Evolutionary conservation across 202 grass and related monocot species (phyloP).

Genomic region (Bolboschoenoplectus hybrid): DNA sequence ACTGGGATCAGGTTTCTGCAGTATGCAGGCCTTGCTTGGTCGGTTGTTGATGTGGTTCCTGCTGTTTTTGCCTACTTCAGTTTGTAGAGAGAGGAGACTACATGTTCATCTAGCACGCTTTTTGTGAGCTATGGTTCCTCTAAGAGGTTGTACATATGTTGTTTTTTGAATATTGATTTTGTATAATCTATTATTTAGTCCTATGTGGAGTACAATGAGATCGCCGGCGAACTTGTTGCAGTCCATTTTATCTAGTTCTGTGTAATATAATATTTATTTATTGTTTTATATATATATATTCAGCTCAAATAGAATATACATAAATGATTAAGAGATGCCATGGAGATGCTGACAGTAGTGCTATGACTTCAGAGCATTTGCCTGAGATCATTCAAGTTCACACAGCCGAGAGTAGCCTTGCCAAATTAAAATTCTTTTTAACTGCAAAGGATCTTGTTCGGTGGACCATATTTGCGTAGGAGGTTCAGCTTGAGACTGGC

Average conservation of each 20-base stretch:
- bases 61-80: constrained; percentile 67
- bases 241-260: not conserved
- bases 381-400: not conserved
- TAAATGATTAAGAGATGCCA: not conserved
- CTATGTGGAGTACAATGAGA: not conserved
- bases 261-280: not conserved
- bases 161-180: constrained; percentile 24
- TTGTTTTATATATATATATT: not conserved
- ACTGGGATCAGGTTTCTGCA: constrained; percentile 92
- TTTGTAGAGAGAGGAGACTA: constrained; percentile 48
- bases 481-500: not conserved
- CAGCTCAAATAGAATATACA: not conserved
- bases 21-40: constrained; percentile 87
- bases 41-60: constrained; percentile 87
- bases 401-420: not conserved
- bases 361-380: not conserved
- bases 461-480: not conserved
- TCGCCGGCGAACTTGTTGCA: not conserved
- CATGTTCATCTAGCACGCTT: not conserved
- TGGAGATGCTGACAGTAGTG: not conserved
- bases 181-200: constrained; percentile 9
- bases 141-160: constrained; percentile 40
- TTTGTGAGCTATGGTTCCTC: constrained; percentile 8
- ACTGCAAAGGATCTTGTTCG: too few species aligned
- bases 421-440: not conserved